Base-by-base conservation (phyloP, 1,284 basidiomycete species). In the Malassezia caprae region DNA sequence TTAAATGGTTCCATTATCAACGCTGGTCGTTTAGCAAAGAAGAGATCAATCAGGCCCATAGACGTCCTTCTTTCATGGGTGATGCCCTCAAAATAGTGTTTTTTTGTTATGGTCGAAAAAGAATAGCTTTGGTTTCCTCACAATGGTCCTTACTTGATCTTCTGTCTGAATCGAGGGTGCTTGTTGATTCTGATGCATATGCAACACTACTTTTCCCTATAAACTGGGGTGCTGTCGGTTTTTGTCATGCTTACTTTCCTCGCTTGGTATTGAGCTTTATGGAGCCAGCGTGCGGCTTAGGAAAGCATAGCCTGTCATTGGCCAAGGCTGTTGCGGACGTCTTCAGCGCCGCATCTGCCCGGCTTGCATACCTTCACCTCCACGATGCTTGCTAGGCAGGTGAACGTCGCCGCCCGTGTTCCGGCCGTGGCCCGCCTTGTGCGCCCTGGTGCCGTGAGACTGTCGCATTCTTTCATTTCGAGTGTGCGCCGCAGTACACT, bases 301-400 rank as follows among this genome's bases (percentile, higher is more conserved):
- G 10, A 39, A 39, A 39, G n/a, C 17, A 21, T 2, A 8, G 17
- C 8, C 6, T 39, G 10, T 21, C 12, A 39, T 39, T 39, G 37
- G 37, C 37, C 10, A 19, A 39, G 37, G 8, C 32, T 15, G 32
- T 5, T 34, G 32, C 32, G 32, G 32, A 15, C 13, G 8, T 15
- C 37, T 21, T 39, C 15, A 2, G 8, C 37, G 2, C 17, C 37
- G 37, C 37, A 21, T 39, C 37, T 8, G 37, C 12, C 37, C 19
- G 37, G 37, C 19, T 39, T 7, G 19, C 17, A 21, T 21, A 39
- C 3, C 37, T 19, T 50, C 17, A 15, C 21, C 13, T 12, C 27
- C 46, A 39, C 17, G 27, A 48, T 54, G 53, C 47, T 54, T 8
- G 48, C 24, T 27, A 30, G 47, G 12, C 53, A 54, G 28, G 39